phyloP scores from a whole-genome alignment of 2,329 filamentous ascomycete species.

The Verticillium nubilum region DNA sequence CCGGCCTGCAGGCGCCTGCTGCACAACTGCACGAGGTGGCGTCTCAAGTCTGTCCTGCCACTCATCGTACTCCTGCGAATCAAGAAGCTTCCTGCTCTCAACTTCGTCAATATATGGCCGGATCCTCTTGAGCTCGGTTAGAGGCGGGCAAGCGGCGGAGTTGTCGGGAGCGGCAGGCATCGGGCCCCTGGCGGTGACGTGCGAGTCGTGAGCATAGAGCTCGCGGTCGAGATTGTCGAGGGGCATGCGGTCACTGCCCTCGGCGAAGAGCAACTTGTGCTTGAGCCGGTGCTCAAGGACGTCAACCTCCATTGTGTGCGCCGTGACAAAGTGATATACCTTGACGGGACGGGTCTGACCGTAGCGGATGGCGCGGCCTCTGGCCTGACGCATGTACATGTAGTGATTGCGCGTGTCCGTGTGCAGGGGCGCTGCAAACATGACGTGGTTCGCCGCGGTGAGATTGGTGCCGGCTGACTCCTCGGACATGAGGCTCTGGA shows the following conservation, averaged over 20 bases:
- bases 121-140: background rate
- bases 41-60: background rate
- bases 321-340: constrained; percentile 32
- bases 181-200: background rate
- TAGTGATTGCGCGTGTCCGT: constrained; percentile 24
- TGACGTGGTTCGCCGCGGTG: constrained; percentile 33
- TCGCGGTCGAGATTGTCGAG: background rate
- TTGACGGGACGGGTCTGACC: constrained; percentile 31
- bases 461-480: constrained; percentile 36
- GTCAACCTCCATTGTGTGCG: constrained; percentile 34
- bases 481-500: constrained; percentile 30
- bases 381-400: constrained; percentile 31
- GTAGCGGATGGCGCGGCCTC: constrained; percentile 31
- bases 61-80: background rate
- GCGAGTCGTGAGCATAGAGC: background rate
- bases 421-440: constrained; percentile 31
- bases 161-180: background rate
- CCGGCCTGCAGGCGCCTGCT: background rate
- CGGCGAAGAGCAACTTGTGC: background rate
- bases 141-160: too few relatives aligned
- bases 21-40: background rate
- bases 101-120: background rate
- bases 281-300: constrained; percentile 23
- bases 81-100: background rate
- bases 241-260: background rate